Evolutionary conservation across 2,329 filamentous ascomycete species (phyloP).

Genomic region (Teratosphaeria destructans): DNA sequence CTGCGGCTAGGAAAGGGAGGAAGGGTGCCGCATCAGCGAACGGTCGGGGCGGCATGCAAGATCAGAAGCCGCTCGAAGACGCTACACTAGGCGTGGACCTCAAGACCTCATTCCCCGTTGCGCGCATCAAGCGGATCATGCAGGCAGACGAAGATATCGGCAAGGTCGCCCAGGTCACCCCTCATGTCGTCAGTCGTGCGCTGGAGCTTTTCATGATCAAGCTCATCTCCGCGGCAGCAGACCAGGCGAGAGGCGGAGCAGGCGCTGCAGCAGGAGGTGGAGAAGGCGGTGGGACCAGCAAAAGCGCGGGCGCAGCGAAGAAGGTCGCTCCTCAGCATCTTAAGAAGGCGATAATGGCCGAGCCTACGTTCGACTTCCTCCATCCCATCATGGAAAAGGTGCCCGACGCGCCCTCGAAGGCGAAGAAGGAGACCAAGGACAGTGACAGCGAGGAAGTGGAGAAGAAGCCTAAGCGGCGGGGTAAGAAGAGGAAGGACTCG

Average conservation of each 20-base stretch:
- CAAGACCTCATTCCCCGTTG: slow-evolving; percentile 91
- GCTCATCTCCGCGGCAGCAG: slow-evolving; percentile 77
- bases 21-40: slow-evolving; percentile 10
- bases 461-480: slow-evolving; percentile 15
- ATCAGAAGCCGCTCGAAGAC: slow-evolving; percentile 13
- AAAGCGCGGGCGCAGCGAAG: slow-evolving; percentile 46
- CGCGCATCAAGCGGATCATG: slow-evolving; percentile 98
- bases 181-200: slow-evolving; percentile 78
- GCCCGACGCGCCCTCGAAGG: slow-evolving; percentile 50
- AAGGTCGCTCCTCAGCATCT: slow-evolving; percentile 83
- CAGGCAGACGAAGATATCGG: slow-evolving; percentile 97
- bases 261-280: slow-evolving; percentile 7
- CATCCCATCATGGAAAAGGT: slow-evolving; percentile 83
- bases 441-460: slow-evolving; percentile 20
- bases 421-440: slow-evolving; percentile 20
- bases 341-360: slow-evolving; percentile 77
- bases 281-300: slow-evolving; percentile 9
- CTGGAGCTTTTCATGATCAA: slow-evolving; percentile 97
- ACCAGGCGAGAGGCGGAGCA: slow-evolving; percentile 52
- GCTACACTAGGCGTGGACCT: slow-evolving; percentile 53
- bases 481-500: slow-evolving; percentile 20
- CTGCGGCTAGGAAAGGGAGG: slow-evolving; percentile 11
- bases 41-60: slow-evolving; percentile 1
- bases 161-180: slow-evolving; percentile 95
- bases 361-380: slow-evolving; percentile 91